Conservation (phyloP, 2,329 filamentous ascomycete species). For the Trichoderma koningii region DNA sequence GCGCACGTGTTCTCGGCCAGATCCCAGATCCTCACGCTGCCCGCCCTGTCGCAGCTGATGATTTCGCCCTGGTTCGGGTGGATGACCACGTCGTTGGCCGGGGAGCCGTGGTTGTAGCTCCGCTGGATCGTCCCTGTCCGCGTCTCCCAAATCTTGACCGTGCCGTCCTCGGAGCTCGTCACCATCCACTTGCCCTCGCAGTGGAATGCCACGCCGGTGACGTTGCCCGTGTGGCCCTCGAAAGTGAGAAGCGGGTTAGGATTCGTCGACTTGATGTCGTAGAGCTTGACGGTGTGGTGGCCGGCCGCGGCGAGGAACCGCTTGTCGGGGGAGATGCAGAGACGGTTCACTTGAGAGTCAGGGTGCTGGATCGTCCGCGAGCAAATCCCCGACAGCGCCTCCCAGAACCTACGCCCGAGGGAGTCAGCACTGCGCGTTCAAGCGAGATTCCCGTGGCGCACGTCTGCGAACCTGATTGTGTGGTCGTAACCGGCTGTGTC, state of each 20-base stretch:
- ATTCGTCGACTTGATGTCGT: constrained; percentile 98
- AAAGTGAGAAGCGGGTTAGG: constrained; percentile 91
- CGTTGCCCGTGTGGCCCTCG: constrained; percentile 92
- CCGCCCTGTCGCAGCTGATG: constrained; percentile 90
- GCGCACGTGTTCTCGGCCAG: constrained; percentile 95
- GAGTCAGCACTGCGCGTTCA: constrained; percentile 27
- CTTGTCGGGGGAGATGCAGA: constrained; percentile 98
- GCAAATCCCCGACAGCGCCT: constrained; percentile 95
- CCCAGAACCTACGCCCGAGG: constrained; percentile 75
- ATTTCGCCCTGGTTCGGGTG: constrained; percentile 98
- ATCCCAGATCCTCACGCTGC: constrained; percentile 95
- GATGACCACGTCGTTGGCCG: constrained; percentile 98
- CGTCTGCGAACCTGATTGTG: constrained; percentile 55
- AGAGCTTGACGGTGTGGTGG: constrained; percentile 88
- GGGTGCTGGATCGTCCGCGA: constrained; percentile 97
- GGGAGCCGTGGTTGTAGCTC: constrained; percentile 85
- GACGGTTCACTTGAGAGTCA: constrained; percentile 96
- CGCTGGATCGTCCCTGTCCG: constrained; percentile 82
- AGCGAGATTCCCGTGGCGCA: not conserved
- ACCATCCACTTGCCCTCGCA: constrained; percentile 99
- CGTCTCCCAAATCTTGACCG: constrained; percentile 97
- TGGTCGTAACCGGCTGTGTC: constrained; percentile 61
- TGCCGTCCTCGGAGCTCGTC: constrained; percentile 93
- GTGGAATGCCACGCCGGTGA: constrained; percentile 96
- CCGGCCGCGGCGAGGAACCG: constrained; percentile 84